A percentile compares a stretch with the other conserved stretches of the same genome.
These are phyloP conservation scores for Pelargonium fulgidum DNA, from an alignment of 441 rosid genomes.

Conservation along the genomic window DNA sequence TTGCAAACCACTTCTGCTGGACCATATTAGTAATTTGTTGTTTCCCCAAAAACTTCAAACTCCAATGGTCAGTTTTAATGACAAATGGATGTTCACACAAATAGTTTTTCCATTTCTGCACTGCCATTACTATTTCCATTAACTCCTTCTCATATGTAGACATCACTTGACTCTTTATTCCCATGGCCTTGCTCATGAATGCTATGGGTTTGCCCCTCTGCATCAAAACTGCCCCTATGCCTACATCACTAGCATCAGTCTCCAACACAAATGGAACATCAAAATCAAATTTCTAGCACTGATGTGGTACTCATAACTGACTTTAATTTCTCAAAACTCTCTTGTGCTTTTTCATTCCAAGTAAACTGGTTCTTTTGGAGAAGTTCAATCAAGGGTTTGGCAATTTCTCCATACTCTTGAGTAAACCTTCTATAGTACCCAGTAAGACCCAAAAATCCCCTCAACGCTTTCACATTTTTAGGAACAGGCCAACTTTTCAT, in stretches of 20 bases:
- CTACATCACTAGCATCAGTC: background rate
- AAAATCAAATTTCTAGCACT: background rate
- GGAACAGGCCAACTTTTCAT: background rate
- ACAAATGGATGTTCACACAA: background rate
- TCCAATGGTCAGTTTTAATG: background rate
- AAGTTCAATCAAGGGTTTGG: background rate
- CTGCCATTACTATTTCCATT: background rate
- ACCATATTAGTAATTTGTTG: background rate
- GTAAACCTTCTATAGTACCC: background rate
- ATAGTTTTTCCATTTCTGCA: background rate
- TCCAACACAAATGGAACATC: background rate
- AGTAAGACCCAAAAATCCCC: background rate
- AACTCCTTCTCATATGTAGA: background rate
- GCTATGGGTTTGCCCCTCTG: background rate
- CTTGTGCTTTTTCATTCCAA: background rate
- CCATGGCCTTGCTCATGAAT: background rate
- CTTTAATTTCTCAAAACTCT: too few relatives aligned
- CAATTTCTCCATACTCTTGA: background rate
- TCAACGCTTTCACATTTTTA: background rate
- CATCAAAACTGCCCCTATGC: background rate
- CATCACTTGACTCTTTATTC: background rate
- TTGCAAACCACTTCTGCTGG: background rate
- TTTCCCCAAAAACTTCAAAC: background rate
- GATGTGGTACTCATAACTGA: background rate
- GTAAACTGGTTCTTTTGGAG: too few relatives aligned